Conservation (phyloP, 2,329 filamentous ascomycete species). For the Xylaria sp. region DNA sequence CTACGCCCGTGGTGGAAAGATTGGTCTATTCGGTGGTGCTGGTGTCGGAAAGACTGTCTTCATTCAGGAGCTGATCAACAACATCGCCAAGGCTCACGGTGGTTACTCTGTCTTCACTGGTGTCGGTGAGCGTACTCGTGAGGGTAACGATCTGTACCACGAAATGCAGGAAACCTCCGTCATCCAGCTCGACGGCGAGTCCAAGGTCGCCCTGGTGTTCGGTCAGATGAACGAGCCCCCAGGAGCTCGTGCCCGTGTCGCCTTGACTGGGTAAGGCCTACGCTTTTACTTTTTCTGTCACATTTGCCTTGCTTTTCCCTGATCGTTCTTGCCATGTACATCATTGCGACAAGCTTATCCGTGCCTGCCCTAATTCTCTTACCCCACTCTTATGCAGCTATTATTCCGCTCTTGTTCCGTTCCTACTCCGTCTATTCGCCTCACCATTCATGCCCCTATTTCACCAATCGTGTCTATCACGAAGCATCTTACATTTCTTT, state of each 20-base stretch:
- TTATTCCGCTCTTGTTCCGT: no score
- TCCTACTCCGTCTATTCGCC: not conserved
- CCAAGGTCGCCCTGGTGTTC: slow-evolving; percentile 99
- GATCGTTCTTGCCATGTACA: no score
- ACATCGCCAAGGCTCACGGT: slow-evolving; percentile 99
- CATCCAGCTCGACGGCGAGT: slow-evolving; percentile 99
- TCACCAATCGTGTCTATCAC: not conserved
- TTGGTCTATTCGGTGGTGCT: slow-evolving; percentile 99
- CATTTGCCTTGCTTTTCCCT: no score
- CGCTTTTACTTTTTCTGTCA: not conserved
- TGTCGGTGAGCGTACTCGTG: slow-evolving; percentile 99
- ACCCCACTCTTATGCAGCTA: no score
- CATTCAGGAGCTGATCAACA: slow-evolving; percentile 99
- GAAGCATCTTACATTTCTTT: slow-evolving; percentile 61
- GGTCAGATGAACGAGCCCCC: slow-evolving; percentile 99
- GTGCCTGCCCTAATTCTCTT: no score
- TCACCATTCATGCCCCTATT: not conserved
- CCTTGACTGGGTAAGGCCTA: slow-evolving; percentile 77
- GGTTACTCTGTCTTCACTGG: slow-evolving; percentile 99
- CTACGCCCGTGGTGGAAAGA: slow-evolving; percentile 99
- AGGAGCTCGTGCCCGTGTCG: slow-evolving; percentile 99
- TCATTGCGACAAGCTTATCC: no score
- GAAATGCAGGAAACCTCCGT: slow-evolving; percentile 99
- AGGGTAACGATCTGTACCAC: slow-evolving; percentile 99
- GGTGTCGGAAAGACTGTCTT: slow-evolving; percentile 99